Evolutionary conservation across 2,329 filamentous ascomycete species (phyloP), one percentile per base, ranked within the genome.

Genomic region (Beauveria pseudobassiana): DNA sequence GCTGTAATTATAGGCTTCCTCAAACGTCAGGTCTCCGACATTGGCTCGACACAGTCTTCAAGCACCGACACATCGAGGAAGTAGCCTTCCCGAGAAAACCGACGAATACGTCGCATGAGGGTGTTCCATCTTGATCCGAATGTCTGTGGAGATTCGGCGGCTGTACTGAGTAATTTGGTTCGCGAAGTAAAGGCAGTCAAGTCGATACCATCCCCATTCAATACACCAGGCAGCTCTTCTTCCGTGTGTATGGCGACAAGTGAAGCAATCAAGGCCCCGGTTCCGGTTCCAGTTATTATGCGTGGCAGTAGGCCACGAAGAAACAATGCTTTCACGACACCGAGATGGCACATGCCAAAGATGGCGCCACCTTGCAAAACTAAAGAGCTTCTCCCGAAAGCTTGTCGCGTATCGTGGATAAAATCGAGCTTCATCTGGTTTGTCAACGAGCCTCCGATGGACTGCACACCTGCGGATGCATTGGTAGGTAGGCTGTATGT

Each of bases 241-340:
- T 95, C 89, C 0, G 89, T 92, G 72, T 95, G 92, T 20, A 95
- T 89, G 5, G 90, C 89, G 2, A 98, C 90, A 30, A 97, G 78
- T 14, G 92, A 91, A 1, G 92, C 93, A 65, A 96, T 93, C 68
- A 97, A 77, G 9, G 93, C 93, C 16, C 93, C 93, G 0, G 91
- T 96, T 4, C 89, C 93, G 1, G 91, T 96, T 9, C 93, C 93
- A 0, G 91, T 91, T 67, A 98, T 93, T 68, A 97, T 96, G 49
- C 91, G 85, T 4, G 95, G 93, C 51, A 97, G 79, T 18, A 97
- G 76, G 0, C 90, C 90, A 30, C 89, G 84, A 42, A 92, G 76
- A 74, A 93, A 90, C 46, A 97, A 77, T 2, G 92, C 92, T 71
- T 93, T 96, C 45, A 96, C 90, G 6, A 97, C 91, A 7, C 93